Percentiles rank a stretch among this genome's conserved stretches.
These are phyloP conservation scores for Aspergillus oerlinghausenensis DNA, from an alignment of 2,329 filamentous ascomycete genomes.

Conservation along the genomic window DNA sequence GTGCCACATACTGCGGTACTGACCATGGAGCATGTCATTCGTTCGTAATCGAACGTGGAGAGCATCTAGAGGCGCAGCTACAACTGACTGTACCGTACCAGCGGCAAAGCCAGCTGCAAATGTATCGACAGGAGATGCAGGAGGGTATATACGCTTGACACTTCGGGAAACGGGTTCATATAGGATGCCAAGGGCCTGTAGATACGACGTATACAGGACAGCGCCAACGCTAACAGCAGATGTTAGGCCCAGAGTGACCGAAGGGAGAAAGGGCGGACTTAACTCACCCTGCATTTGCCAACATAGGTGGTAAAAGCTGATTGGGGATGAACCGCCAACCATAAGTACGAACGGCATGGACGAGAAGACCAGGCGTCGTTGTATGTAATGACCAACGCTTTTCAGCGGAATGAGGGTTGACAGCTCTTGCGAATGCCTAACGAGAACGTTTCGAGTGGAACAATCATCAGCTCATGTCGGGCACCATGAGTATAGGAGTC, in stretches of 20 bases:
- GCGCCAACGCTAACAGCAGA: constrained; percentile 49
- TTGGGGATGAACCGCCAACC: constrained; percentile 63
- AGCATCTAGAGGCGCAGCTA: constrained; percentile 61
- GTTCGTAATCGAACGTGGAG: constrained; percentile 59
- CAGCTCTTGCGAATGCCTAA: constrained; percentile 59
- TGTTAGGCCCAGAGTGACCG: neutral
- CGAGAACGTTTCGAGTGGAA: neutral
- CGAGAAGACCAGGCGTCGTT: constrained; percentile 57
- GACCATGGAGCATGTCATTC: constrained; percentile 54
- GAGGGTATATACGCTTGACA: constrained; percentile 57
- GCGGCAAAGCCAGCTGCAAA: constrained; percentile 58
- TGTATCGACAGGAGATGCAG: constrained; percentile 49
- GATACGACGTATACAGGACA: constrained; percentile 60
- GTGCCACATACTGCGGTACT: constrained; percentile 60
- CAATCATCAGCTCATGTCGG: constrained; percentile 3
- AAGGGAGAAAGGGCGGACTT: neutral
- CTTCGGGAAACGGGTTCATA: constrained; percentile 55
- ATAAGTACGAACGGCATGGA: constrained; percentile 57
- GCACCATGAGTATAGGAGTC: neutral
- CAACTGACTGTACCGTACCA: constrained; percentile 55
- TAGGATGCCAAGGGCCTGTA: constrained; percentile 54
- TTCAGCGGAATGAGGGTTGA: constrained; percentile 50
- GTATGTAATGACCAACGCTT: constrained; percentile 56
- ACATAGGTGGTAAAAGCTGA: constrained; percentile 58
- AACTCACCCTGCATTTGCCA: constrained; percentile 56